Evolutionary conservation across 805 yeast genomes (phyloP).

Genomic region (Cyberlindnera amylophila): DNA sequence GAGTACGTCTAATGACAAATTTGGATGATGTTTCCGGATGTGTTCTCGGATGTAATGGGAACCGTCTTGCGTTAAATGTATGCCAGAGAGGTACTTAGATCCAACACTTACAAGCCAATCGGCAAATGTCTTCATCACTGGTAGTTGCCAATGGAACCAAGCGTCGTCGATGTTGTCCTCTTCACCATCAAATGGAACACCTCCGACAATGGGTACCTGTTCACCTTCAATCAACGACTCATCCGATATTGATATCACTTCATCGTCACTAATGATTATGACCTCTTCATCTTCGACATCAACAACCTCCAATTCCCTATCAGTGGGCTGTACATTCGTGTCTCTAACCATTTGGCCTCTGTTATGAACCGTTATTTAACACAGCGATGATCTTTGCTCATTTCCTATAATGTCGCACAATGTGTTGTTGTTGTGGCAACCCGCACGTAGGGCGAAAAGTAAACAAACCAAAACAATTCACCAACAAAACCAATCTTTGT

Average conservation of each 20-base stretch:
- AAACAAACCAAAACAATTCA: neutral
- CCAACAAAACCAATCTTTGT: no score
- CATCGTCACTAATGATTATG: neutral
- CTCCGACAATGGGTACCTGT: neutral
- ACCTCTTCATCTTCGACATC: neutral
- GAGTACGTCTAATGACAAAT: neutral
- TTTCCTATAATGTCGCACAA: no score
- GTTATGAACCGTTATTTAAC: no score
- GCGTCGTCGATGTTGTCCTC: neutral
- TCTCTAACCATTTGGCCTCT: no score
- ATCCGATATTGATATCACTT: no score
- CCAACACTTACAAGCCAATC: conserved; percentile 11
- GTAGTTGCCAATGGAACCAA: conserved; percentile 4
- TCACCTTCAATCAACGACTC: no score
- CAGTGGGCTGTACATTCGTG: no score
- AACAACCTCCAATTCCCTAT: no score
- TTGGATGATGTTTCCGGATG: conserved; percentile 2
- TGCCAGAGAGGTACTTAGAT: conserved; percentile 1
- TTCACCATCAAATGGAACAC: neutral
- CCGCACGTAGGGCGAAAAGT: neutral
- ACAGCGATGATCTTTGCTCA: no score
- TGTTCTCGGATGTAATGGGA: conserved; percentile 1
- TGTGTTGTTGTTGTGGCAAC: neutral
- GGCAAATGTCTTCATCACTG: conserved; percentile 6
- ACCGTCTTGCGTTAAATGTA: conserved; percentile 1